Percentiles rank a stretch among this genome's conserved stretches.
Conservation (phyloP, 495 filamentous ascomycete genomes). For the Lophium mytilinum region DNA sequence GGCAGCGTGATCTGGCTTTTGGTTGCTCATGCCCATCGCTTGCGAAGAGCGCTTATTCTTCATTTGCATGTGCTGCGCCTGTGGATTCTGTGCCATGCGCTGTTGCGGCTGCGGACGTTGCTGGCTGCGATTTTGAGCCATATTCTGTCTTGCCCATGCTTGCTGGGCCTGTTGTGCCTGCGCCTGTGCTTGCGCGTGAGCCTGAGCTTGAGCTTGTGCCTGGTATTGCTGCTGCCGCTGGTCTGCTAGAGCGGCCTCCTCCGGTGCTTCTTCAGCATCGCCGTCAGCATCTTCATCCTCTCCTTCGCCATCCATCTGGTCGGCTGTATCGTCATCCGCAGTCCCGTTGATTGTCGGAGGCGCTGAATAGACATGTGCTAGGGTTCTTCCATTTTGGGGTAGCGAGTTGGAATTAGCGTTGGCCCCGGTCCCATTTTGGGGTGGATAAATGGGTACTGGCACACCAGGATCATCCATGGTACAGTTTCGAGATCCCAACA, state of each 20-base stretch:
- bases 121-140: conserved; percentile 21
- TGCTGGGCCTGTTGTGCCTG: conserved; percentile 2
- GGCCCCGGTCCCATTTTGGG: not conserved
- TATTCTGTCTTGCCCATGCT: conserved; percentile 16
- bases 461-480: conserved; percentile 5
- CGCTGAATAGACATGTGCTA: conserved; percentile 6
- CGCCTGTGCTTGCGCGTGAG: conserved; percentile 1
- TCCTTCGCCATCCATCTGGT: conserved; percentile 24
- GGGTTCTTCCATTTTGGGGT: not conserved
- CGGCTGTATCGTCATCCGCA: conserved; percentile 14
- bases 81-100: conserved; percentile 18
- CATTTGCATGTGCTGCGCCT: conserved; percentile 7
- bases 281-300: conserved; percentile 16
- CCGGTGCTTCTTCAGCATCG: conserved; percentile 18
- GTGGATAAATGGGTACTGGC: conserved; percentile 3
- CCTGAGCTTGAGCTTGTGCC: conserved; percentile 6
- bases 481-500: conserved; percentile 1
- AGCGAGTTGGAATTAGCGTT: not conserved
- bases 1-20: conserved; percentile 16
- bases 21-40: conserved; percentile 3
- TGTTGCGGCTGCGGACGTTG: conserved; percentile 17
- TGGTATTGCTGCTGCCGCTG: conserved; percentile 4
- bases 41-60: conserved; percentile 10
- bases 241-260: conserved; percentile 8
- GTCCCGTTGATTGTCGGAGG: conserved; percentile 9